These are phyloP conservation scores for Neonectria magnoliae DNA, from an alignment of 2,329 filamentous ascomycete genomes.

Conservation along the genomic window DNA sequence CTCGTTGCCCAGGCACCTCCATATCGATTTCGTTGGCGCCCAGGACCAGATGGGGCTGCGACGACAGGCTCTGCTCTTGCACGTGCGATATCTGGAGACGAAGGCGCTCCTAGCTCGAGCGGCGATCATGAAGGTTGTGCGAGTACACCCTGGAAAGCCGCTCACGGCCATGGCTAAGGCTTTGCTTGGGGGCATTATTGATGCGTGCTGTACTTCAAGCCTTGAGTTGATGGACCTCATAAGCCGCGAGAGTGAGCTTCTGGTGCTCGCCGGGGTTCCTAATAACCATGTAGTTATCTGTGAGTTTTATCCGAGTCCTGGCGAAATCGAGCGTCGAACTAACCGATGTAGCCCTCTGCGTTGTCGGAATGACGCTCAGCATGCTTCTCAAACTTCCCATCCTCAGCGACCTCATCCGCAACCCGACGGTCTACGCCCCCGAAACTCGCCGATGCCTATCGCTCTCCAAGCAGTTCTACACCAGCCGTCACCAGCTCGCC, in stretches of 20 bases:
- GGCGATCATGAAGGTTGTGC: slow-evolving; percentile 37
- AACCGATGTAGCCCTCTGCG: slow-evolving; percentile 31
- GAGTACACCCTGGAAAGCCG: slow-evolving; percentile 17
- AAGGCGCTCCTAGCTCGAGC: slow-evolving; percentile 34
- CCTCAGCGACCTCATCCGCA: slow-evolving; percentile 32
- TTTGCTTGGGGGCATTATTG: slow-evolving; percentile 32
- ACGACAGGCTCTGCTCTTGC: slow-evolving; percentile 37
- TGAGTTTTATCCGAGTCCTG: slow-evolving; percentile 1
- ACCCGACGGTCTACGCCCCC: slow-evolving; percentile 27
- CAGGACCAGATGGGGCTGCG: slow-evolving; percentile 35
- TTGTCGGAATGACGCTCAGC: slow-evolving; percentile 39
- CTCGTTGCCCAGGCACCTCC: slow-evolving; percentile 33
- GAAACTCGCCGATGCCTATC: slow-evolving; percentile 38
- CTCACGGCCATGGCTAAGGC: slow-evolving; percentile 29
- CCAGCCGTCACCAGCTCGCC: slow-evolving; percentile 16
- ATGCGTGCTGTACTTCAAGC: slow-evolving; percentile 36
- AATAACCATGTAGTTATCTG: slow-evolving; percentile 36
- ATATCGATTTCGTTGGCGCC: slow-evolving; percentile 28
- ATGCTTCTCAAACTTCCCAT: slow-evolving; percentile 37
- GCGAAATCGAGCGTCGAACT: neutral
- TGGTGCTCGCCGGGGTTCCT: slow-evolving; percentile 34
- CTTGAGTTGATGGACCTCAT: slow-evolving; percentile 39
- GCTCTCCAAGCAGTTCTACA: slow-evolving; percentile 34
- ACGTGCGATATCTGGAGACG: slow-evolving; percentile 39
- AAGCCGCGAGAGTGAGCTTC: slow-evolving; percentile 32